These are phyloP conservation scores for Stephanodiscus triporus DNA, from an alignment of 108 stramenopile genomes.

Conservation along the genomic window DNA sequence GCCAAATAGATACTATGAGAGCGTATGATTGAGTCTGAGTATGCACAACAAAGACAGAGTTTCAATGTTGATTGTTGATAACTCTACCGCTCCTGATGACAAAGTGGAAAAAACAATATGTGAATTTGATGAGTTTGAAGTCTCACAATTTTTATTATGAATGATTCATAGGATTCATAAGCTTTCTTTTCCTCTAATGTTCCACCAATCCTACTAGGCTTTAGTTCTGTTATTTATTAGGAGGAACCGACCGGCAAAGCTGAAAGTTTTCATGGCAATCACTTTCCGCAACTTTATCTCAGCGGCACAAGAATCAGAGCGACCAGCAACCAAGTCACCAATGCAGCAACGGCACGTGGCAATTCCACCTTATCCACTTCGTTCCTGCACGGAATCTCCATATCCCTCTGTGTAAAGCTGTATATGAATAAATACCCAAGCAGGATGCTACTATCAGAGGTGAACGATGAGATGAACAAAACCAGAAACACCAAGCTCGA, in stretches of 20 bases:
- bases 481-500: slow-evolving; percentile 54
- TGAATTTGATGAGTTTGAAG: too few species aligned
- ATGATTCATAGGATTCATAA: not conserved
- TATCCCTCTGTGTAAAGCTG: slow-evolving; percentile 57
- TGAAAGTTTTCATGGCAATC: not conserved
- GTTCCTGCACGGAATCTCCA: slow-evolving; percentile 63
- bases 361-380: slow-evolving; percentile 54
- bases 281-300: not conserved
- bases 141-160: too few species aligned
- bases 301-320: slow-evolving; percentile 55
- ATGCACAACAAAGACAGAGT: too few species aligned
- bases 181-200: too few species aligned
- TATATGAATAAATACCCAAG: slow-evolving; percentile 47
- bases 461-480: slow-evolving; percentile 49
- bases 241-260: too few species aligned
- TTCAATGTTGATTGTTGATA: too few species aligned
- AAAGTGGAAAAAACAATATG: not conserved
- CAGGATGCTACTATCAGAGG: slow-evolving; percentile 39
- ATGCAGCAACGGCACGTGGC: slow-evolving; percentile 46
- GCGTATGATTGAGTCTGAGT: too few species aligned
- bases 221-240: too few species aligned
- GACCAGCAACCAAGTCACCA: slow-evolving; percentile 58
- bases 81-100: too few species aligned
- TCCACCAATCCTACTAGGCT: too few species aligned
- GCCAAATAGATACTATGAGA: too few species aligned